Percentiles rank a stretch among this genome's conserved stretches.
Evolutionary conservation across 768 basidiomycete species (phyloP).

Genomic region (Boletus fagicola): DNA sequence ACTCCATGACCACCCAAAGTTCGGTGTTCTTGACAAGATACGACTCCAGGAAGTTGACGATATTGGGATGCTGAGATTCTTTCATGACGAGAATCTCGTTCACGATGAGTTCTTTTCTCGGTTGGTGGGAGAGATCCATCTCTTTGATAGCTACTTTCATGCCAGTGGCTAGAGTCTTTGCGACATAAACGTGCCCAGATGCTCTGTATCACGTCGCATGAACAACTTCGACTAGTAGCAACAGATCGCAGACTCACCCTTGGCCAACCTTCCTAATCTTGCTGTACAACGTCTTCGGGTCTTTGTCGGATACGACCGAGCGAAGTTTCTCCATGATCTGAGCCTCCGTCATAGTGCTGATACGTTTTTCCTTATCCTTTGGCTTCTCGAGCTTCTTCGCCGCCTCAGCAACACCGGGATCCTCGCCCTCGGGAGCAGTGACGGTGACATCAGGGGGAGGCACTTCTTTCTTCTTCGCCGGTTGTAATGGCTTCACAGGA

Average conservation of each 20-base stretch:
- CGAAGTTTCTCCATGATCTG: constrained; percentile 98
- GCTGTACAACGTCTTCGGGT: constrained; percentile 86
- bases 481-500: constrained; percentile 73
- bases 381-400: constrained; percentile 62
- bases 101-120: constrained; percentile 95
- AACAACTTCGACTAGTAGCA: background rate
- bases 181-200: constrained; percentile 96
- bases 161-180: constrained; percentile 80
- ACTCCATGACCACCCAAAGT: constrained; percentile 98
- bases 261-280: constrained; percentile 99
- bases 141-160: constrained; percentile 97
- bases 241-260: constrained; percentile 60
- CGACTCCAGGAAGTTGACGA: constrained; percentile 92
- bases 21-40: constrained; percentile 87
- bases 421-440: constrained; percentile 44
- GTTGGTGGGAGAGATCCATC: constrained; percentile 95
- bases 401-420: constrained; percentile 61
- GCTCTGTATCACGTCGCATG: constrained; percentile 53
- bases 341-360: constrained; percentile 94
- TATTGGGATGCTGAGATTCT: constrained; percentile 95
- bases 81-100: constrained; percentile 99
- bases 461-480: constrained; percentile 56
- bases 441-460: constrained; percentile 48
- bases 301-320: constrained; percentile 80
- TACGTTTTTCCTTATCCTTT: constrained; percentile 72